Evolutionary conservation across 495 filamentous ascomycete species (phyloP), one percentile per base, ranked within the genome.

Genomic region (Hypoxylon perforatum): DNA sequence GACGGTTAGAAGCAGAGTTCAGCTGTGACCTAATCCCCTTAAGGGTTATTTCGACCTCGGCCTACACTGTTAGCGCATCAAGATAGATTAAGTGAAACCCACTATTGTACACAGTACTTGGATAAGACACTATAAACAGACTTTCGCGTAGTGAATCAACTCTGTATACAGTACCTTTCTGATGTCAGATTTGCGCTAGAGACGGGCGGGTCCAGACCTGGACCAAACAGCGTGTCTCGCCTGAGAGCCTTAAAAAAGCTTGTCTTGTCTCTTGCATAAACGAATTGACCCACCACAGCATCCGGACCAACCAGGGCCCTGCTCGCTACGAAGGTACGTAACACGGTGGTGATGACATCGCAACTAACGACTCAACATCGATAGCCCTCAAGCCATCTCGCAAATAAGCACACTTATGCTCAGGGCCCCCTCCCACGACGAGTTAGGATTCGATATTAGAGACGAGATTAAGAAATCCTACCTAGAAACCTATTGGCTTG

Each of bases 181-280:
- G 25, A 63, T 10, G 3, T 38, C 35, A 30, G 48, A 38, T 38
- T 3, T 28, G 25, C 25, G 7, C 25, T 28, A 28, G 39, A 53
- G 57, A 62, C 52, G 47, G 65, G 46, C 60, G 55, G 55, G 65
- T 8, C 65, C 65, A 69, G 65, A 69, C 56, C 55, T 14, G 15
- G n/a, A n/a, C n/a, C n/a, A 39, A 69, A 63, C 63, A 69, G 65
- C 65, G 63, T 69, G 65, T 63, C 56, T 54, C 60, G 55, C n/a
- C 66, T 61, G 60, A 61, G 51, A 55, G 60, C 56, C 66, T 63
- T 63, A 63, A 69, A 69, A 69, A 69, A 69, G 66, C 66, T 69
- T 69, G 66, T 69, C 66, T 69, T 63, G 44, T 51, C 30, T 63
- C 66, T 50, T 69, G 65, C 65, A 69, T 69, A 63, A 60, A 60